Evolutionary conservation across 352 stramenopile genomes (phyloP).

Genomic region (Albugo laibachii): DNA sequence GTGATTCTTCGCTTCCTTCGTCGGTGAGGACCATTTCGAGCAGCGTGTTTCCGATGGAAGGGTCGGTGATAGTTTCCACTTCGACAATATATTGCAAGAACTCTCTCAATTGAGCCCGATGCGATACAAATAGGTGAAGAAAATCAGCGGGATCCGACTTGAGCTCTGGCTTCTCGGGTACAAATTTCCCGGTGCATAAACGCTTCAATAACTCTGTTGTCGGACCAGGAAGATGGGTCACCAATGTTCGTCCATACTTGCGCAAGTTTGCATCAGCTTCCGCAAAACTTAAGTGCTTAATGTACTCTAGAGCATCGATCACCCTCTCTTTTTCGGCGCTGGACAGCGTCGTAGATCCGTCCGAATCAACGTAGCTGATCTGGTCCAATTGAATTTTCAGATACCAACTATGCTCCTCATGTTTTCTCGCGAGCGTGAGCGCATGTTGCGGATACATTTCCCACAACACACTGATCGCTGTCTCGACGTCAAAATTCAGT

Average conservation of each 20-base stretch:
- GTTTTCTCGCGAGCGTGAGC: conserved; percentile 76
- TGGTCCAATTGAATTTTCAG: conserved; percentile 84
- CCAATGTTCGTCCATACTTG: conserved; percentile 78
- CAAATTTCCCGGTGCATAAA: conserved; percentile 77
- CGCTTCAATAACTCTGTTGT: conserved; percentile 82
- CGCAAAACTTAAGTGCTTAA: conserved; percentile 67
- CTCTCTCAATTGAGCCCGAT: conserved; percentile 71
- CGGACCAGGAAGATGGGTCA: conserved; percentile 67
- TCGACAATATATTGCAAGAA: conserved; percentile 82
- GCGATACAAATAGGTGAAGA: conserved; percentile 84
- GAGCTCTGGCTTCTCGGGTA: conserved; percentile 20
- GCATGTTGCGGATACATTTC: conserved; percentile 84
- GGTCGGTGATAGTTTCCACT: conserved; percentile 73
- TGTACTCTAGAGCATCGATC: conserved; percentile 80
- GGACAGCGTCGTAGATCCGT: conserved; percentile 42
- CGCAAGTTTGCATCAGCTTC: conserved; percentile 71
- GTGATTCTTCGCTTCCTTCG: conserved; percentile 17
- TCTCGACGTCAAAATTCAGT: conserved; percentile 82
- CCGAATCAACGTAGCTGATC: conserved; percentile 72
- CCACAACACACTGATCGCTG: conserved; percentile 83
- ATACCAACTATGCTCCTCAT: conserved; percentile 83
- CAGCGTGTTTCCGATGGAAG: conserved; percentile 78
- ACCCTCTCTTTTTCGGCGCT: conserved; percentile 65
- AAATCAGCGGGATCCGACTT: conserved; percentile 79
- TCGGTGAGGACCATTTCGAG: conserved; percentile 77